Conservation (phyloP, 2,329 filamentous ascomycete species). For the Pseudogymnoascus sp. region DNA sequence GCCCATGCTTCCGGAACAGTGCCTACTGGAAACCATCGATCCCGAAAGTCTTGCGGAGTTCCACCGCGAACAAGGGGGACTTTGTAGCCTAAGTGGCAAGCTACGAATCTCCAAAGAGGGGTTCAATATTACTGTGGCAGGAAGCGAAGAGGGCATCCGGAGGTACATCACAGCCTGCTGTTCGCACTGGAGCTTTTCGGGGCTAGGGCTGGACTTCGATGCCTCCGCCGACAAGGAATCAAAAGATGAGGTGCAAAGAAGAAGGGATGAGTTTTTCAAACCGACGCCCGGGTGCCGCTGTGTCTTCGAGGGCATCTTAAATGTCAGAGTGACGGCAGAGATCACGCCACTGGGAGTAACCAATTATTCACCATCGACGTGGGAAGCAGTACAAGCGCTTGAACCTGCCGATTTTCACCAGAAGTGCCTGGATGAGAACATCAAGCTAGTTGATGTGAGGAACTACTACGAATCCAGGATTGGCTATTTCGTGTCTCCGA, state of each 20-base stretch:
- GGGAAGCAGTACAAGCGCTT: constrained; percentile 23
- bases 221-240: constrained; percentile 8
- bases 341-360: constrained; percentile 30
- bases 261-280: constrained; percentile 23
- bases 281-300: constrained; percentile 25
- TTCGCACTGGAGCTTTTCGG: constrained; percentile 26
- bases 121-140: constrained; percentile 29
- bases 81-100: constrained; percentile 23
- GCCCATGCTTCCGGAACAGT: constrained; percentile 17
- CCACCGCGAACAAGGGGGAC: constrained; percentile 18
- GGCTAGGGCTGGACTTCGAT: constrained; percentile 16
- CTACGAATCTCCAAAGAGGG: constrained; percentile 27
- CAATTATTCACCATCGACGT: constrained; percentile 24
- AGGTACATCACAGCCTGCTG: constrained; percentile 23
- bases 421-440: constrained; percentile 17
- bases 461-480: constrained; percentile 31
- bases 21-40: constrained; percentile 10
- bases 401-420: constrained; percentile 25
- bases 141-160: constrained; percentile 18
- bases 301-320: constrained; percentile 23
- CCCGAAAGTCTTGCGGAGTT: constrained; percentile 19
- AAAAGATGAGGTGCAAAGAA: constrained; percentile 2
- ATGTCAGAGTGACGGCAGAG: constrained; percentile 22
- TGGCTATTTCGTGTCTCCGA: constrained; percentile 27
- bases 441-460: constrained; percentile 25